A percentile compares a stretch with the other conserved stretches of the same genome.
phyloP scores from a whole-genome alignment of 257 asterid species.

The Gynochthodes officinalis region DNA sequence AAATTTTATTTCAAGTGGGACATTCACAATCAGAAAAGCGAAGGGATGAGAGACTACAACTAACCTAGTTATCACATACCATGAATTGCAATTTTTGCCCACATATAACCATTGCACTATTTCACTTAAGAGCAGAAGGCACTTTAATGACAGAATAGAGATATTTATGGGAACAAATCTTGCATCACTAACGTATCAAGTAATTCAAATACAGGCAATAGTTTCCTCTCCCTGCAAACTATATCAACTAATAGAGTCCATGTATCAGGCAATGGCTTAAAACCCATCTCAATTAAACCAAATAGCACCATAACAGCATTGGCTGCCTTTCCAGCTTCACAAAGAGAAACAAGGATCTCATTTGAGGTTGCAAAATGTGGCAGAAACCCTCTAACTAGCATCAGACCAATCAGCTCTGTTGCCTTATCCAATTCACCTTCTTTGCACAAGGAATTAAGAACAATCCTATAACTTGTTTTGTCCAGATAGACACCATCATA shows the following conservation, averaged over 20 bases:
- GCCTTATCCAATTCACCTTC: slow-evolving; percentile 65
- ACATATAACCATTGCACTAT: neutral
- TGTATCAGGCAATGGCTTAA: slow-evolving; percentile 65
- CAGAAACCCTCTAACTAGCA: slow-evolving; percentile 72
- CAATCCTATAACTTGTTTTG: slow-evolving; percentile 84
- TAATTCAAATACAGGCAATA: slow-evolving; percentile 69
- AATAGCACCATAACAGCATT: slow-evolving; percentile 50
- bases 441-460: slow-evolving; percentile 64
- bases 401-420: slow-evolving; percentile 48
- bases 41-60: too few species aligned
- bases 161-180: slow-evolving; percentile 7
- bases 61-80: neutral
- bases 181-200: slow-evolving; percentile 49
- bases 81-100: too few species aligned
- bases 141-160: neutral
- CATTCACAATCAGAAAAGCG: too few species aligned
- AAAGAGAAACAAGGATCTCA: slow-evolving; percentile 65
- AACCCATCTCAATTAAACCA: slow-evolving; percentile 57
- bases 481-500: slow-evolving; percentile 63
- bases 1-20: too few species aligned
- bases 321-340: slow-evolving; percentile 61
- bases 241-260: slow-evolving; percentile 67
- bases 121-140: neutral
- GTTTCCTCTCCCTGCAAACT: slow-evolving; percentile 65
- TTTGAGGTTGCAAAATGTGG: slow-evolving; percentile 88